phyloP scores from a whole-genome alignment of 345 rosid species.

The rapeseed (Brassica napus) region DNA sequence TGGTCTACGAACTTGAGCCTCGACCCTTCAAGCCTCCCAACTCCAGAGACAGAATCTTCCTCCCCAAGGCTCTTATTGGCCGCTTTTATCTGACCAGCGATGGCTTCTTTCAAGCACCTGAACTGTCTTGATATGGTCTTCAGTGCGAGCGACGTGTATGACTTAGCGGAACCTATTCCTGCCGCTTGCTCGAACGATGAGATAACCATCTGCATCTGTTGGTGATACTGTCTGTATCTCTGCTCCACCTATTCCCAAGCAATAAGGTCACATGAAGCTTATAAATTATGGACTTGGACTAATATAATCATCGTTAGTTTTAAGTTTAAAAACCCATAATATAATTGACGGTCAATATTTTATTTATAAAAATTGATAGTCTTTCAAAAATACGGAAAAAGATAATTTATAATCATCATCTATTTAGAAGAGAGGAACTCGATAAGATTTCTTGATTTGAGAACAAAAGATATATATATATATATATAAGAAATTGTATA shows the following conservation, averaged over 20 bases:
- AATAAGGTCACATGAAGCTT: conserved; percentile 24
- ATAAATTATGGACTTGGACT: neutral
- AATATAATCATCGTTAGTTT: neutral
- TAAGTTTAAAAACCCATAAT: neutral
- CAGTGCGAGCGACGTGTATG: conserved; percentile 85
- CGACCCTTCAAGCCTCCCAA: conserved; percentile 79
- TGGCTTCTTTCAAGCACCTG: conserved; percentile 88
- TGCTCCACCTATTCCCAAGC: conserved; percentile 76
- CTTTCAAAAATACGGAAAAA: conserved; percentile 2
- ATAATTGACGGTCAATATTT: conserved; percentile 6
- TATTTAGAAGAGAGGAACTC: neutral
- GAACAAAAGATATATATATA: neutral
- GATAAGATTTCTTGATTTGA: conserved; percentile 18
- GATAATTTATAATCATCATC: neutral
- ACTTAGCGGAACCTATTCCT: conserved; percentile 82
- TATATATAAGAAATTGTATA: neutral
- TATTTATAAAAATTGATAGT: neutral
- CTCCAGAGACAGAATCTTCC: conserved; percentile 59
- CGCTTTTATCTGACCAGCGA: conserved; percentile 76
- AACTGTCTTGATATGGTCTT: conserved; percentile 95
- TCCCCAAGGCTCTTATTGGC: conserved; percentile 90
- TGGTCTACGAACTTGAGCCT: conserved; percentile 91
- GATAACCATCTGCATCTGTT: conserved; percentile 90
- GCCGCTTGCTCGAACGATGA: conserved; percentile 88
- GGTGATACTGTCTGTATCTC: conserved; percentile 93